Evolutionary conservation across 1,139 yeast species (phyloP).

Genomic region (Petasospora rhodanensis): DNA sequence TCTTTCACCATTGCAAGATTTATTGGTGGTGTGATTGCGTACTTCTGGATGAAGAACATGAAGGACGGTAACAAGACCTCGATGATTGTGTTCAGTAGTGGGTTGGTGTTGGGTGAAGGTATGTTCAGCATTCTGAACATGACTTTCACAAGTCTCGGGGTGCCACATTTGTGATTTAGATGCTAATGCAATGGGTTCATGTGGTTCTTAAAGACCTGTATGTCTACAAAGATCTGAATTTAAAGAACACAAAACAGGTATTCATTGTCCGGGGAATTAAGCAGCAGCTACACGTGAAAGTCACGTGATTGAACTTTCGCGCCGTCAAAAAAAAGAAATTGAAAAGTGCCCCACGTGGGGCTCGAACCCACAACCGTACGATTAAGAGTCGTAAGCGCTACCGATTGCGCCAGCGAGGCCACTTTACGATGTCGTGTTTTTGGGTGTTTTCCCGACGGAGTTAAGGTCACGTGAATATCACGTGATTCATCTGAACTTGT

Average conservation of each 20-base stretch:
- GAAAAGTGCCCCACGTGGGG: constrained; percentile 18
- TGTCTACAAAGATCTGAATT: no score
- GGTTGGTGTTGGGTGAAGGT: constrained; percentile 92
- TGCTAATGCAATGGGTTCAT: no score
- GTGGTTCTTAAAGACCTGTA: no score
- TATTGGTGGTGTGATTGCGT: constrained; percentile 78
- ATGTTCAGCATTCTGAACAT: constrained; percentile 77
- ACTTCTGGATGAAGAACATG: constrained; percentile 45
- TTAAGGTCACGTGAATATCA: neutral
- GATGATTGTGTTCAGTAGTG: constrained; percentile 85
- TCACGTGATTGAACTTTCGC: no score
- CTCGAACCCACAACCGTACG: constrained; percentile 22
- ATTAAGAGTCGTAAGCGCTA: constrained; percentile 22
- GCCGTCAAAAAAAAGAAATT: constrained; percentile 6
- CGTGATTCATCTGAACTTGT: no score
- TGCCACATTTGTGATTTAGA: constrained; percentile 40
- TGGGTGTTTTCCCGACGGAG: neutral
- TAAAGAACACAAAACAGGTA: no score
- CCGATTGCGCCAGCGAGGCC: constrained; percentile 22
- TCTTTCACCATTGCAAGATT: constrained; percentile 91
- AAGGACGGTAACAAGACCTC: constrained; percentile 46
- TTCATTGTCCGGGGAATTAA: no score
- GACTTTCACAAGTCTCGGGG: constrained; percentile 61
- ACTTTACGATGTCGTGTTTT: neutral
- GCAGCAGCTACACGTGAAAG: no score